Conservation (phyloP, 192 early-diverging fungal species). For the Neocallimastix lanati region DNA sequence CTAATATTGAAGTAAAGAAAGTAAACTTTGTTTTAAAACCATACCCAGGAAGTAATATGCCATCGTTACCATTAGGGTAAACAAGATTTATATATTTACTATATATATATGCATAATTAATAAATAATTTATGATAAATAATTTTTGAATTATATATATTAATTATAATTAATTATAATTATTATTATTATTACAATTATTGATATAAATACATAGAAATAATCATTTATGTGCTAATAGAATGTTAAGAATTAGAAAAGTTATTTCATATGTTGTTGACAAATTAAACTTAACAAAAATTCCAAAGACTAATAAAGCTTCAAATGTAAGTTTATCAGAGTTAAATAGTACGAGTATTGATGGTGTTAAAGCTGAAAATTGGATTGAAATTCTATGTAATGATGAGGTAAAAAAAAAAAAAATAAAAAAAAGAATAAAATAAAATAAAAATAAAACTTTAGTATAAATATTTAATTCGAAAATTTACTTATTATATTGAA, state of each 20-base stretch:
- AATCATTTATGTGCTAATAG: slow-evolving; percentile 69
- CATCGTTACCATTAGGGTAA: slow-evolving; percentile 35
- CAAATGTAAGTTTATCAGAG: slow-evolving; percentile 1
- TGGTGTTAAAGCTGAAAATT: slow-evolving; percentile 21
- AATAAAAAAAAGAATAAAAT: no score
- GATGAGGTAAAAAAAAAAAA: slow-evolving; percentile 17
- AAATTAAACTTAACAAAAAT: slow-evolving; percentile 38
- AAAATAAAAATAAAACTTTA: no score
- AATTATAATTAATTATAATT: neutral
- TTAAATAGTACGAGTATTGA: slow-evolving; percentile 1
- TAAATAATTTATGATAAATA: no score
- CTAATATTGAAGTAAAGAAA: slow-evolving; percentile 59
- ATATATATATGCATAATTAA: no score
- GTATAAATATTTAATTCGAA: no score
- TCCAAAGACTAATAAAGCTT: slow-evolving; percentile 2
- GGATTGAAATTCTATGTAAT: slow-evolving; percentile 34
- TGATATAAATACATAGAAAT: slow-evolving; percentile 9
- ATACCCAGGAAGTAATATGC: slow-evolving; percentile 26
- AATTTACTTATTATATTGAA: no score
- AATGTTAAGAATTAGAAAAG: slow-evolving; percentile 72
- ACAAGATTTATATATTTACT: no score
- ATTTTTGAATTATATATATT: no score
- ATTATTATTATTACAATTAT: neutral
- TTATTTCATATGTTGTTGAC: slow-evolving; percentile 66
- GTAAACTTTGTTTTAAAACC: slow-evolving; percentile 65